These are phyloP conservation scores for Capronia epimyces DNA, from an alignment of 2,329 filamentous ascomycete genomes.

Conservation along the genomic window DNA sequence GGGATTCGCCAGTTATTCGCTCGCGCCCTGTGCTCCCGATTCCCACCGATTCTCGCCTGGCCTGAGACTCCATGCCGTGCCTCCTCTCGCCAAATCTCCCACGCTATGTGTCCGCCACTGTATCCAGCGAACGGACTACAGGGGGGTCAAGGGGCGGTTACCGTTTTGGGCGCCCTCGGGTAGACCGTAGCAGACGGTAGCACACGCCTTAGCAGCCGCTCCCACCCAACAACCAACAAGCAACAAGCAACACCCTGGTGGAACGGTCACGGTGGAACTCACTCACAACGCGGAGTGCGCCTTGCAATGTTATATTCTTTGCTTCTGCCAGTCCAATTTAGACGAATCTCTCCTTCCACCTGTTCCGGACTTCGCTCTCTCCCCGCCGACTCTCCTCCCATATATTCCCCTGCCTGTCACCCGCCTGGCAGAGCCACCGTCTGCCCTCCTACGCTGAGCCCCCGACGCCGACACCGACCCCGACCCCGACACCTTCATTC, in stretches of 20 bases:
- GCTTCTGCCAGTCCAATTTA: constrained; percentile 8
- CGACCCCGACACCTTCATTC: not conserved
- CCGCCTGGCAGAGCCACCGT: not conserved
- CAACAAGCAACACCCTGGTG: too few relatives aligned
- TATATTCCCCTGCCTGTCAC: not conserved
- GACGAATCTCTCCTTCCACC: not conserved
- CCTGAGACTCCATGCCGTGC: too few relatives aligned
- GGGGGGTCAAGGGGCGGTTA: not conserved
- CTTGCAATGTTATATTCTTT: constrained; percentile 11
- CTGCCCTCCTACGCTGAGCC: not conserved
- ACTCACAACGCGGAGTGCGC: constrained; percentile 2
- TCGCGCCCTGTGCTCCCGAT: not conserved
- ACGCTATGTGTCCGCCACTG: not conserved
- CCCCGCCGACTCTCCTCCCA: not conserved
- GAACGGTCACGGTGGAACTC: not conserved
- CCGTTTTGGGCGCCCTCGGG: not conserved
- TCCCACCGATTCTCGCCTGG: not conserved
- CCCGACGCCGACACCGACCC: not conserved
- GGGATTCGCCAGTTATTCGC: not conserved
- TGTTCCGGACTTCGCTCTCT: not conserved
- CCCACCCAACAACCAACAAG: not conserved
- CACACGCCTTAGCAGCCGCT: not conserved
- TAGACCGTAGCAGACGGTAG: too few relatives aligned
- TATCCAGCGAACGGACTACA: not conserved
- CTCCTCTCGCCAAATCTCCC: not conserved